Evolutionary conservation across 2,329 filamentous ascomycete genomes (phyloP), one percentile per base, ranked within the genome.

Genomic region (Alternaria sp.): DNA sequence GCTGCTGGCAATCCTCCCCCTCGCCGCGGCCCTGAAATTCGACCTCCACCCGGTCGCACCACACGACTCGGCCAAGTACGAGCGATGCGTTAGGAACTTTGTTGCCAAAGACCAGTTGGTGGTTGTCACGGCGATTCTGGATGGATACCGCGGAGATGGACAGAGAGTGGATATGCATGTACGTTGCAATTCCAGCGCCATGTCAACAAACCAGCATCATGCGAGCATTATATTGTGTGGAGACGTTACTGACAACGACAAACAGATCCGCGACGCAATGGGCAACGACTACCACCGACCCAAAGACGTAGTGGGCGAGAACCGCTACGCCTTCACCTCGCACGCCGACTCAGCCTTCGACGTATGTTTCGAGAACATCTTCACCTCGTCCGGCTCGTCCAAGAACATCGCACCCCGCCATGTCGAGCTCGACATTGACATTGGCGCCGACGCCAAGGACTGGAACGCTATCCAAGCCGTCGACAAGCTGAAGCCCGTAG

Each of bases 401-500:
- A 77, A 62, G 12, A 41, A 56, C 12, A 62, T 62, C 43, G 58
- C 79, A 88, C 55, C 80, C 77, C 92, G 94, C 70, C 87, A 91
- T 80, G 83, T 97, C 71, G 94, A 97, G 84, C 91, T 97, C 75
- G 94, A 97, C 82, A 92, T 97, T 79, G 94, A 97, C 81, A 97
- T 97, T 75, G 94, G 94, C 75, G 94, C 94, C 82, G 94, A 97
- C 81, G 96, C 96, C 70, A 97, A 97, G 82, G 96, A 99, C 84
- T 99, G 96, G 96, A 94, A 91, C 70, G 93, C 93, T 73, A 96
- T 98, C 79, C 94, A 97, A 84, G 93, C 93, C 61, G 92, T 90
- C 68, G 96, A 99, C 88, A 98, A 98, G 87, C 90, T 99, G 74
- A 97, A 97, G 88, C 96, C 96, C 51, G 89, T 97, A 74, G 96